Percentiles rank a stretch among this genome's conserved stretches.
phyloP scores from a whole-genome alignment of 2,329 filamentous ascomycete species.

The Trichoderma brevicompactum region DNA sequence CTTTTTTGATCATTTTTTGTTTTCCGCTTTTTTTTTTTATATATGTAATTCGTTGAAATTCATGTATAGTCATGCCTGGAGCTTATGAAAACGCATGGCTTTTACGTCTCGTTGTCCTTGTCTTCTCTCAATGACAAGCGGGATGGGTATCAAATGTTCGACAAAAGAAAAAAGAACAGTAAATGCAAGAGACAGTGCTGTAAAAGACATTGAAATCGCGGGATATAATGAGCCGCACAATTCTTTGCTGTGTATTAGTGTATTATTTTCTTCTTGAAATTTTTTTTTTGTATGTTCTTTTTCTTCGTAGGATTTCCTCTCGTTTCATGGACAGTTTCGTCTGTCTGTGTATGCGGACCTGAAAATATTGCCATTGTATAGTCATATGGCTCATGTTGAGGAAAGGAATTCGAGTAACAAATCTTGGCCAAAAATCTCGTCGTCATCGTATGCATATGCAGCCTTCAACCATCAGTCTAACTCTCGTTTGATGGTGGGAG shows the following conservation, averaged over 20 bases:
- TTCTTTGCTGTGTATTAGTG: neutral
- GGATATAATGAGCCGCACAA: neutral
- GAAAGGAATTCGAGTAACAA: neutral
- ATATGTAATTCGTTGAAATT: neutral
- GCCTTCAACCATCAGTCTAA: constrained; percentile 10
- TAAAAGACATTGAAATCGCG: constrained; percentile 1
- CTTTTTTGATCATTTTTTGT: neutral
- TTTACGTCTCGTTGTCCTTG: neutral
- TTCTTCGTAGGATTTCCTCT: neutral
- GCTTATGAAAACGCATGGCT: neutral
- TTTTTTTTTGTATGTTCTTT: neutral
- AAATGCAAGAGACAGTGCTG: neutral
- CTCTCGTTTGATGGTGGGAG: neutral
- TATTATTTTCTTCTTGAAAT: neutral
- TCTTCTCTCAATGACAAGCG: neutral
- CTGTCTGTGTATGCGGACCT: neutral
- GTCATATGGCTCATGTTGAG: neutral
- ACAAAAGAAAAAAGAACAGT: neutral
- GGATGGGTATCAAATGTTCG: constrained; percentile 11
- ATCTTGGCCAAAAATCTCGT: too few relatives aligned
- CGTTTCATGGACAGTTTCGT: neutral
- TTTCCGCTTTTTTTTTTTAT: neutral
- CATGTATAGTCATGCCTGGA: neutral
- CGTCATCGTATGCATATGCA: neutral
- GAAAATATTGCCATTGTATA: neutral